Base-by-base conservation (phyloP, 306 rosid species). In the apple (Malus domestica) region DNA sequence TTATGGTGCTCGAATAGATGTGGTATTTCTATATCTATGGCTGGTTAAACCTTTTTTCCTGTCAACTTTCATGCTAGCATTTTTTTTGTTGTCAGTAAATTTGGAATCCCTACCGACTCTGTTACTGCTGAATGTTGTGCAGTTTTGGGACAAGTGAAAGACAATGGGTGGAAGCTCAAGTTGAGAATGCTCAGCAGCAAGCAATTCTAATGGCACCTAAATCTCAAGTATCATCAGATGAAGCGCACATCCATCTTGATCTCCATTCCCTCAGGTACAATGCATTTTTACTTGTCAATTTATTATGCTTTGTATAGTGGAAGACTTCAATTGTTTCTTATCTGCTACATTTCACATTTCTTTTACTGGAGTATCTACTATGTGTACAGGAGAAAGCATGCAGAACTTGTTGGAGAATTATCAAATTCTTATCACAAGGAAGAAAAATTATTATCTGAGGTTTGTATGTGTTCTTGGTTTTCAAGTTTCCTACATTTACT, bases 241-340 rank as follows among this genome's bases (percentile, higher is more conserved):
- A 95, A 85, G 97, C 97, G 25, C 97, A 95, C 78, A 89, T 95
- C 78, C 99, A 90, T 88, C 93, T 92, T 71, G 99, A 95, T 89
- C 92, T 89, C 79, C 99, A 90, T 82, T 92, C 97, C 83, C 97
- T 95, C 38, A 85, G 97, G 98, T 92, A 84, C 40, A 44, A 61
- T 78, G 49, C 40, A 63, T 15, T 63, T 73, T 68, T 70, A 79
- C 63, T 81, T 8, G 60, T 63, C 52, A 70, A 73, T 51, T 75
- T 68, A 32, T 74, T 75, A 61, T 46, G 10, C 68, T 66, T 77
- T 78, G 70, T 44, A 49, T 62, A 66, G 55, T 70, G 65, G 22
- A 32, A 58, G 72, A 68, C 73, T 75, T 71, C 25, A 65, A 54
- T 55, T 23, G 52, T 80, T 42, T 64, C 78, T 38, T 63, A 65